Evolutionary conservation across 2,329 filamentous ascomycete species (phyloP).

Genomic region (Pseudonectria buxi): DNA sequence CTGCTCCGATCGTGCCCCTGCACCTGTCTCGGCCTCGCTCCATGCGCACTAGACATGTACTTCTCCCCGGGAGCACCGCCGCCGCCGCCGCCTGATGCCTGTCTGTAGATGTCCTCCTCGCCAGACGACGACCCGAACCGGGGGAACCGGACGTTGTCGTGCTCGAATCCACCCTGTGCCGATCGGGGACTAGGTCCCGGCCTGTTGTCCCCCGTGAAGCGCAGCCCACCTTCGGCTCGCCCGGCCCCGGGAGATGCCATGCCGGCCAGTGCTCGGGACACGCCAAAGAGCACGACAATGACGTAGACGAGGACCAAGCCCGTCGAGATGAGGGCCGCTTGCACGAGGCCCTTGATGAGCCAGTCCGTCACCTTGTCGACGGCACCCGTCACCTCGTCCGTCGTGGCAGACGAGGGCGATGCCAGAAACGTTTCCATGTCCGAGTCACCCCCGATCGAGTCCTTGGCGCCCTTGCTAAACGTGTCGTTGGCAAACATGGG

Average conservation of each 20-base stretch:
- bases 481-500: conserved; percentile 72
- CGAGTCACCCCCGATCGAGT: conserved; percentile 50
- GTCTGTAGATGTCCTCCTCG: conserved; percentile 13
- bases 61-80: conserved; percentile 19
- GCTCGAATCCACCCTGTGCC: conserved; percentile 13
- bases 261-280: conserved; percentile 57
- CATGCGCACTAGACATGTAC: conserved; percentile 18
- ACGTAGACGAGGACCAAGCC: conserved; percentile 71
- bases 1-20: conserved; percentile 27
- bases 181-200: conserved; percentile 20
- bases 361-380: conserved; percentile 62
- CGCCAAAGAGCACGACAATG: conserved; percentile 66
- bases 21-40: conserved; percentile 19
- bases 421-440: conserved; percentile 66
- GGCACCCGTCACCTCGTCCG: conserved; percentile 74
- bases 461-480: conserved; percentile 72
- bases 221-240: conserved; percentile 46
- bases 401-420: conserved; percentile 64
- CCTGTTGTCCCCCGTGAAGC: conserved; percentile 26
- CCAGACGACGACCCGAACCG: conserved; percentile 21
- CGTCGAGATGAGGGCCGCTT: conserved; percentile 74
- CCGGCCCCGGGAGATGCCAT: conserved; percentile 53
- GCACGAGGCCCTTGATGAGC: conserved; percentile 60
- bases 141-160: conserved; percentile 18
- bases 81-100: conserved; percentile 7